Evolutionary conservation across 331 rosid genomes (phyloP).

Genomic region (Acacia pycnantha): DNA sequence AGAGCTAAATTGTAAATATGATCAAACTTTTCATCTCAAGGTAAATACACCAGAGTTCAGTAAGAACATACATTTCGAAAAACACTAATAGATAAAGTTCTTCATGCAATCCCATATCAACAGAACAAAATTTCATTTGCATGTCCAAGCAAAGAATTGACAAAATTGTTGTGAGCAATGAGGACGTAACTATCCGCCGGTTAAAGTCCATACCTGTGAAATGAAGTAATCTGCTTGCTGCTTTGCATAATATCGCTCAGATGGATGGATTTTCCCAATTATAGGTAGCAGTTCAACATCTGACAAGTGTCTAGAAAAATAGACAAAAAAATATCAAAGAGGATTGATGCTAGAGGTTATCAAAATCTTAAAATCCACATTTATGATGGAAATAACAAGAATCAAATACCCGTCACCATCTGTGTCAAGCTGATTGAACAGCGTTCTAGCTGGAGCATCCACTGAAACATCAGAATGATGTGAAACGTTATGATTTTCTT

Average conservation of each 20-base stretch:
- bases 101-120: constrained; percentile 26
- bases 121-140: constrained; percentile 6
- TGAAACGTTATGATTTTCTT: constrained; percentile 65
- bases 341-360: constrained; percentile 23
- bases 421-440: constrained; percentile 80
- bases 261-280: constrained; percentile 90
- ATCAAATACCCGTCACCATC: constrained; percentile 80
- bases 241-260: constrained; percentile 89
- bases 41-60: constrained; percentile 1
- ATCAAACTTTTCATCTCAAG: constrained; percentile 1
- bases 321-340: constrained; percentile 26
- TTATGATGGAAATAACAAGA: constrained; percentile 22
- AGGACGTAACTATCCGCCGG: neutral
- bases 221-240: constrained; percentile 90
- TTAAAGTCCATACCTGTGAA: constrained; percentile 66
- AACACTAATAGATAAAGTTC: constrained; percentile 1
- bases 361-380: neutral
- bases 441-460: constrained; percentile 73
- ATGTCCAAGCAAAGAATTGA: constrained; percentile 23
- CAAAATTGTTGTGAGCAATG: neutral
- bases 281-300: constrained; percentile 73
- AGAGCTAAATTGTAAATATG: neutral
- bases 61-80: constrained; percentile 8
- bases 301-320: constrained; percentile 63
- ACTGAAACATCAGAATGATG: constrained; percentile 51